Evolutionary conservation across 1,139 yeast species (phyloP).

Genomic region (Taiozyma onychis): DNA sequence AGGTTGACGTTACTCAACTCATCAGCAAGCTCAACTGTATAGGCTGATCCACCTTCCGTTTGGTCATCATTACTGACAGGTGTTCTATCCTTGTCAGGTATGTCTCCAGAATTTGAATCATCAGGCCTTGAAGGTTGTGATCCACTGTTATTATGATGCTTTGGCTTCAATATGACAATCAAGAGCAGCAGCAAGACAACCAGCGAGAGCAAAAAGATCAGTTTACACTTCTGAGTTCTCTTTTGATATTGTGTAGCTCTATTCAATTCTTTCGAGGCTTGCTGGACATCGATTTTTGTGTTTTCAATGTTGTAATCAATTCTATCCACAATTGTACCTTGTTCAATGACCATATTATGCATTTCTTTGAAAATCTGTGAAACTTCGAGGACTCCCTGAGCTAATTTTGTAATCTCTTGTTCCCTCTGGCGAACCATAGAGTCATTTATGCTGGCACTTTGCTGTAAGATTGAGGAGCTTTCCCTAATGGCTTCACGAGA

Average conservation of each 20-base stretch:
- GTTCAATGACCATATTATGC: constrained; percentile 89
- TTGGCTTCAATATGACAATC: constrained; percentile 66
- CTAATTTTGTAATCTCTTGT: constrained; percentile 80
- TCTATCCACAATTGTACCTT: constrained; percentile 88
- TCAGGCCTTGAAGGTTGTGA: not conserved
- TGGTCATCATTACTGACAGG: not conserved
- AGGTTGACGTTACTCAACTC: not conserved
- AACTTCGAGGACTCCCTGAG: constrained; percentile 90
- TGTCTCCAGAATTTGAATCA: constrained; percentile 4
- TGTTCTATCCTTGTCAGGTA: constrained; percentile 10
- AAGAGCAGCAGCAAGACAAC: constrained; percentile 69
- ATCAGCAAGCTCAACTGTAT: not conserved
- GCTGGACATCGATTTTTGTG: constrained; percentile 68
- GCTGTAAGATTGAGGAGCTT: constrained; percentile 31
- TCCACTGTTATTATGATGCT: constrained; percentile 5
- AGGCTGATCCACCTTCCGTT: not conserved
- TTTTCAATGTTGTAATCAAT: constrained; percentile 86
- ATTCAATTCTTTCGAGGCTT: constrained; percentile 71
- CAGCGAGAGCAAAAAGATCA: constrained; percentile 67
- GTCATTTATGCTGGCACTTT: constrained; percentile 37
- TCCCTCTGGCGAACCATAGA: constrained; percentile 67
- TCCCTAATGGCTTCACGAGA: constrained; percentile 39
- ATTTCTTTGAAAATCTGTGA: constrained; percentile 90
- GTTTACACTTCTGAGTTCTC: constrained; percentile 85
- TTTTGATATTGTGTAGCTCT: constrained; percentile 80